Conservation (phyloP, 116 monocot genomes). For the Trichopus zeylanicus region DNA sequence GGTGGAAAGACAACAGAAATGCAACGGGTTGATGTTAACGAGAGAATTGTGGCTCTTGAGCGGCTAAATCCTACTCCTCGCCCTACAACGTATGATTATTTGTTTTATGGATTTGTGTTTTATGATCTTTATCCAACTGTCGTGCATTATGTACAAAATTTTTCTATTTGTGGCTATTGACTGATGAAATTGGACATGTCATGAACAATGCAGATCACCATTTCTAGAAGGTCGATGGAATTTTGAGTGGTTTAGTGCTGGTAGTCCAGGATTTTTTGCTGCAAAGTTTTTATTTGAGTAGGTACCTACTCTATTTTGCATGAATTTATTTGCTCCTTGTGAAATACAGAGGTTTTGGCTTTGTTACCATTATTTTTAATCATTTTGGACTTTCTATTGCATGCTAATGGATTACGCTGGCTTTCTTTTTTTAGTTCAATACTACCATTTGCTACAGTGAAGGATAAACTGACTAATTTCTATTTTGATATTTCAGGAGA, state of each 20-base stretch:
- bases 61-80: slow-evolving; percentile 96
- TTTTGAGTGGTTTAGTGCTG: slow-evolving; percentile 91
- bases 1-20: slow-evolving; percentile 82
- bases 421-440: too few species aligned
- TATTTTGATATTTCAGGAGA: slow-evolving; percentile 43
- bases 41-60: slow-evolving; percentile 89
- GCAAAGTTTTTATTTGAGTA: slow-evolving; percentile 87
- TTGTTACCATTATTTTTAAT: background rate
- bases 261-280: slow-evolving; percentile 78
- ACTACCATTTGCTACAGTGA: too few species aligned
- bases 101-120: background rate
- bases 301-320: slow-evolving; percentile 20
- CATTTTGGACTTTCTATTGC: background rate
- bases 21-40: slow-evolving; percentile 90
- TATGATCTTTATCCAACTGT: background rate
- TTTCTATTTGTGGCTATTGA: too few species aligned
- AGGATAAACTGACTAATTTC: too few species aligned
- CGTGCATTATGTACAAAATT: too few species aligned
- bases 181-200: too few species aligned
- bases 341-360: too few species aligned
- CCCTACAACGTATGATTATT: slow-evolving; percentile 72
- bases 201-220: slow-evolving; percentile 57
- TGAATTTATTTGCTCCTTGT: too few species aligned
- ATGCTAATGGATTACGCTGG: too few species aligned
- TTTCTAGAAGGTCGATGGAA: slow-evolving; percentile 98